These are phyloP conservation scores for Termitomyces heimii DNA, from an alignment of 768 basidiomycete species.

Conservation along the genomic window DNA sequence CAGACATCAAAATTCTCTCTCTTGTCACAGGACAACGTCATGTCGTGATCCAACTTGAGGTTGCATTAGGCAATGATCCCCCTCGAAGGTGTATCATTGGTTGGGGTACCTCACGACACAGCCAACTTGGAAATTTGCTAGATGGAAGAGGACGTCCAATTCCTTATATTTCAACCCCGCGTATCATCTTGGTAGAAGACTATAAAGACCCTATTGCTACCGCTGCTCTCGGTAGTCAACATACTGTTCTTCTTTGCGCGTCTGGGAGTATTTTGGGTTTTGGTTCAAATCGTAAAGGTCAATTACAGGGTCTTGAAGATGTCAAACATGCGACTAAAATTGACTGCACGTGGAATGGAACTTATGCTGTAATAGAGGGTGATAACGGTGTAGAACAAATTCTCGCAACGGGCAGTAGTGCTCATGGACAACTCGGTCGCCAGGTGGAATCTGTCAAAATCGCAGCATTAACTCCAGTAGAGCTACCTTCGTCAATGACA, in stretches of 20 bases:
- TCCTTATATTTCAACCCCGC: constrained; percentile 26
- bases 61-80: constrained; percentile 16
- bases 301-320: constrained; percentile 36
- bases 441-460: constrained; percentile 2
- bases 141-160: constrained; percentile 16
- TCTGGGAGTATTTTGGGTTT: constrained; percentile 44
- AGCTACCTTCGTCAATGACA: constrained; percentile 22
- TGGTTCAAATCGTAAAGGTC: constrained; percentile 72
- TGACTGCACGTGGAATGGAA: constrained; percentile 79
- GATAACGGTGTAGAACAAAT: constrained; percentile 15
- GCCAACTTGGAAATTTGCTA: constrained; percentile 59
- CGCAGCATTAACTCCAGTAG: constrained; percentile 18
- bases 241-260: constrained; percentile 48
- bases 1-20: constrained; percentile 26
- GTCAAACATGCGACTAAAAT: constrained; percentile 23
- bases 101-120: constrained; percentile 84
- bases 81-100: constrained; percentile 40
- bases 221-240: constrained; percentile 35
- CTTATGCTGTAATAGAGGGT: constrained; percentile 38
- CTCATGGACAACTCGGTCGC: constrained; percentile 64
- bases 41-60: constrained; percentile 43
- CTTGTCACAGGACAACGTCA: constrained; percentile 71
- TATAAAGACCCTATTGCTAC: constrained; percentile 24
- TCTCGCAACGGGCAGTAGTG: constrained; percentile 47
- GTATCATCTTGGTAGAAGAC: constrained; percentile 26